Evolutionary conservation across 2,329 filamentous ascomycete species (phyloP), one percentile per base, ranked within the genome.

Genomic region (Clonostachys chloroleuca): DNA sequence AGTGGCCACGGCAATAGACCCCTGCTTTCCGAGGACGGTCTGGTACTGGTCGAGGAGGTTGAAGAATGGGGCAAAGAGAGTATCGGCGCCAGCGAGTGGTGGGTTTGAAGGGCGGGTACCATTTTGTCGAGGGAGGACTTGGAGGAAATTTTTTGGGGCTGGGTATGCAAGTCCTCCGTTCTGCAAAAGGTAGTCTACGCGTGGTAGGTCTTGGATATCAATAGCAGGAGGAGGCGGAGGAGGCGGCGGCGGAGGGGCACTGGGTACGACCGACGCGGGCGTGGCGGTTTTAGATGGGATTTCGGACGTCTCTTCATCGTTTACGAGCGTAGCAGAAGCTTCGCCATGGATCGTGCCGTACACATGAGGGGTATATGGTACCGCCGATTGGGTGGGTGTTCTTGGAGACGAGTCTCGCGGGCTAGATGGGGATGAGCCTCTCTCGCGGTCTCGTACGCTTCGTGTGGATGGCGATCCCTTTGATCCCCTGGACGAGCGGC

Each of bases 1-100:
- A 0, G 92, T 97, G 14, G 94, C 94, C 2, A 97, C 94, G 3
- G 94, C 94, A 6, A 99, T 73, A 1, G 92, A 97, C 5, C 94
- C 94, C 56, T 87, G 89, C 52, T 87, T 91, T 40, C 78, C 73
- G 52, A 97, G 77, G 5, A 99, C 92, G 4, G 81, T 78, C 52
- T 86, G 81, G 61, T 96, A 97, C 59, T 95, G 87, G 54, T 95
- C 87, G 18, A 99, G 75, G 3, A 96, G 76, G 52, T 83, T 85
- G 63, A 88, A 87, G 54, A 94, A 89, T 0, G 90, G 89, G 5
- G 86, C 81, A 60, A 96, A 97, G 6, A 96, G 74, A 13, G 81
- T 82, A 44, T 87, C 80, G 17, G 87, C 81, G 46, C 87, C 84
- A 37, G 77, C 69, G 4, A 88, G 75, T 3, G 86, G 83, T 8